phyloP scores from a whole-genome alignment of 1,139 yeast species.

The Debaryomycetaceae sp. region DNA sequence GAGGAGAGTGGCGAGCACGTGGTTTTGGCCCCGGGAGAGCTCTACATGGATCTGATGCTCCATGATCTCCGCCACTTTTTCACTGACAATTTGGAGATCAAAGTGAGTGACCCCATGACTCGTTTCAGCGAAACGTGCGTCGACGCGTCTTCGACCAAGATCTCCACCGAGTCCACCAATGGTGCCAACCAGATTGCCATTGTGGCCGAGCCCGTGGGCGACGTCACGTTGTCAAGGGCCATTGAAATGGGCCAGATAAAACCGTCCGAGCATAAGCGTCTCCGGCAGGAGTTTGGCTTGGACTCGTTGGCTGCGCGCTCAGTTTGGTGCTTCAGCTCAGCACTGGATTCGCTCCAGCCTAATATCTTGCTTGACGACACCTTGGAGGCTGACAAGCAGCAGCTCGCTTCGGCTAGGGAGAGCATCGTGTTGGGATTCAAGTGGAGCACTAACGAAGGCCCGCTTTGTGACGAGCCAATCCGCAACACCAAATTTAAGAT shows the following conservation, averaged over 20 bases:
- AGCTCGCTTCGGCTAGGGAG: constrained; percentile 45
- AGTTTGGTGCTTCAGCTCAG: constrained; percentile 70
- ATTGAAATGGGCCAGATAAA: constrained; percentile 50
- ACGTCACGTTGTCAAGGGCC: constrained; percentile 45
- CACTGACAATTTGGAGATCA: constrained; percentile 60
- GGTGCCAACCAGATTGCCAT: constrained; percentile 60
- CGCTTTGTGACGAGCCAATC: constrained; percentile 81
- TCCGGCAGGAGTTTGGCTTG: constrained; percentile 66
- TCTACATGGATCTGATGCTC: constrained; percentile 78
- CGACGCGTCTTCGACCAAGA: constrained; percentile 63
- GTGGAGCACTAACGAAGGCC: constrained; percentile 86
- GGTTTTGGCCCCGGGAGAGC: constrained; percentile 79
- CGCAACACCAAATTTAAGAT: constrained; percentile 69
- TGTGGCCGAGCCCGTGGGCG: constrained; percentile 72
- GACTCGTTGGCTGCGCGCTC: constrained; percentile 82
- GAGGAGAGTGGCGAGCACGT: constrained; percentile 91
- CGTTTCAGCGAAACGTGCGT: constrained; percentile 75
- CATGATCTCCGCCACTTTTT: constrained; percentile 67
- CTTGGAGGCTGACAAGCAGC: constrained; percentile 55
- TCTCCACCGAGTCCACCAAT: constrained; percentile 52
- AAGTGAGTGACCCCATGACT: constrained; percentile 81
- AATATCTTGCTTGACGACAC: constrained; percentile 71
- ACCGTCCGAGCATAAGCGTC: constrained; percentile 49
- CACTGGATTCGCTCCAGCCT: constrained; percentile 53
- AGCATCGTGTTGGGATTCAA: constrained; percentile 71